Base-by-base conservation (phyloP, 192 early-diverging fungal species). In the Gorgonomyces haynaldii region DNA sequence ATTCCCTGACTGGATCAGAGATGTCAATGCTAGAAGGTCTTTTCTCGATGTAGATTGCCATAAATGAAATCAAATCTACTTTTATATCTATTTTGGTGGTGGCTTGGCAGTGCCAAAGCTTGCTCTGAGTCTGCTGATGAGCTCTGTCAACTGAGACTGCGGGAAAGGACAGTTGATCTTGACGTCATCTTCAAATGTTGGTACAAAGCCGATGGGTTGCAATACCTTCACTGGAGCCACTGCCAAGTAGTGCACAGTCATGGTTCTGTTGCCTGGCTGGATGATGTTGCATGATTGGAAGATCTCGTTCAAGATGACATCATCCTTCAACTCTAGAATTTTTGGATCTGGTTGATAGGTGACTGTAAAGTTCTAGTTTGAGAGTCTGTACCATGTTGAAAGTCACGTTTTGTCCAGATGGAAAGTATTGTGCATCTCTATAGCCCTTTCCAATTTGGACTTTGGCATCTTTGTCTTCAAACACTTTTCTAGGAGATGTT, bases 101-200 rank as follows among this genome's bases (percentile, higher is more conserved):
- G n/a, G n/a, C n/a, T n/a, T n/a, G n/a, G n/a, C n/a, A n/a, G n/a
- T n/a, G n/a, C n/a, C n/a, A n/a, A n/a, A n/a, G n/a, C n/a, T n/a
- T n/a, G n/a, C n/a, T n/a, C n/a, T n/a, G n/a, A n/a, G n/a, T n/a
- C n/a, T n/a, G n/a, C n/a, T n/a, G n/a, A n/a, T n/a, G n/a, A n/a
- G n/a, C n/a, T n/a, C n/a, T n/a, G n/a, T n/a, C n/a, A n/a, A n/a
- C n/a, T n/a, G n/a, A n/a, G n/a, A n/a, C n/a, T n/a, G n/a, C n/a
- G n/a, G 37, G 32, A 34, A 49, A 2, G 34, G 34, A 39, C 50
- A 51, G 37, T 51, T 51, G 50, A 51, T 39, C 5, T 16, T 17
- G 9, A 39, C 4, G 5, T 37, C 37, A 3, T 22, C 37, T 15
- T 21, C 25, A 1, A 35, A 21, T 16, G n/a, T 22, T 29, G 50